Base-by-base conservation (phyloP, 441 rosid genomes). In the Arabidopsis hybrid region DNA sequence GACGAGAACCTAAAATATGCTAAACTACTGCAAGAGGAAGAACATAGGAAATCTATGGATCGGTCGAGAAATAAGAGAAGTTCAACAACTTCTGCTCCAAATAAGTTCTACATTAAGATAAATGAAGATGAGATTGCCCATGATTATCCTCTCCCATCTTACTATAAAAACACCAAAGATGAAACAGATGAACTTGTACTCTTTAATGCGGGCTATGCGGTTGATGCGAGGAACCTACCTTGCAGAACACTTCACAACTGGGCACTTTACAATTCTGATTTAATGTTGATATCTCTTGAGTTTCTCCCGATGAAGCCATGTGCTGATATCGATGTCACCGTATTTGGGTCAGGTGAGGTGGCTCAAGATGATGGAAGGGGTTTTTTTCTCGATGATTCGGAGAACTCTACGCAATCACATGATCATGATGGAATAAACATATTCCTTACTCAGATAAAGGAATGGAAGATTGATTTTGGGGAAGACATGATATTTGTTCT, bases 131-230 rank as follows among this genome's bases (percentile, higher is more conserved):
- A 94, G 57, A 84, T 91, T 73, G 95, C 87, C 10, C 79, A 84
- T 51, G 97, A 91, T 76, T 94, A 91, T 72, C 97, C 98, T 58
- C 84, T 88, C 29, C 95, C 97, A 39, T 79, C 85, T 35, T 93
- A 79, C 80, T 93, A 91, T 83, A 86, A 83, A 66, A 80, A 65
- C 62, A 71, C 81, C 55, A 69, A 38, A 43, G 85, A 86, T 77
- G 97, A 93, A 85, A 80, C 80, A 56, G 88, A 89, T 69, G 97
- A 93, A 67, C 78, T 76, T 62, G 36, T 87, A 47, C 67, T 86
- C 6, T 79, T 72, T 50, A 89, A 81, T 2, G 11, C 11, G 5
- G 88, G 77, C 18, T 70, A 79, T 60, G 84, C 51, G 43, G 59
- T 72, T 47, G 18, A 56, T 6, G 3, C 60, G 3, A n/a, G 10